These are phyloP conservation scores for Phytophthora crassamura DNA, from an alignment of 352 stramenopile species.

Conservation along the genomic window DNA sequence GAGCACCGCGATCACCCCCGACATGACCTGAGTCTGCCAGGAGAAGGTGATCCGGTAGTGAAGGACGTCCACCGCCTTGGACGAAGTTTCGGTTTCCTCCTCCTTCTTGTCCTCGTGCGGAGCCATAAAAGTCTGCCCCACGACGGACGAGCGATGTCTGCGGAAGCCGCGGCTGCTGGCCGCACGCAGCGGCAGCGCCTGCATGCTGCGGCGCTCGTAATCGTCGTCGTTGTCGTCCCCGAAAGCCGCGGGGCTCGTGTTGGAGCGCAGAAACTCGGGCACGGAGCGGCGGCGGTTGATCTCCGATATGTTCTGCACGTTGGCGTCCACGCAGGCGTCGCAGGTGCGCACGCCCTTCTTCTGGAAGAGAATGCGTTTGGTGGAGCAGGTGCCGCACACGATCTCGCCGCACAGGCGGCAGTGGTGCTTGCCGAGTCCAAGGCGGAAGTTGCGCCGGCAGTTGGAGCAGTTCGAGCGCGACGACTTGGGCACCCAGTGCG, in stretches of 20 bases:
- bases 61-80: conserved; percentile 7
- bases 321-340: conserved; percentile 77
- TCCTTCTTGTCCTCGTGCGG: conserved; percentile 1
- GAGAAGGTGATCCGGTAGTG: conserved; percentile 24
- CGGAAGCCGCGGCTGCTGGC: conserved; percentile 19
- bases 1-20: conserved; percentile 24
- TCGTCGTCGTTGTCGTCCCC: conserved; percentile 15
- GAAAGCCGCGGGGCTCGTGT: conserved; percentile 27
- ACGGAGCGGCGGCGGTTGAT: conserved; percentile 52
- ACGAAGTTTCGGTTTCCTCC: conserved; percentile 1
- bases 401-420: conserved; percentile 83
- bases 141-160: conserved; percentile 21
- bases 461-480: conserved; percentile 68
- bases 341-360: conserved; percentile 79
- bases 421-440: conserved; percentile 77
- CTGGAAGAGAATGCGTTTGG: conserved; percentile 73
- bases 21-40: conserved; percentile 30
- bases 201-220: conserved; percentile 36
- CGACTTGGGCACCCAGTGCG: conserved; percentile 81
- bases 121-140: background rate
- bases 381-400: conserved; percentile 77
- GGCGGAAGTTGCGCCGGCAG: conserved; percentile 65
- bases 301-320: conserved; percentile 54
- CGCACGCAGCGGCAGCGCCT: conserved; percentile 7
- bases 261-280: conserved; percentile 34